phyloP scores from a whole-genome alignment of 2,329 filamentous ascomycete species.

The Penicillium sp. region DNA sequence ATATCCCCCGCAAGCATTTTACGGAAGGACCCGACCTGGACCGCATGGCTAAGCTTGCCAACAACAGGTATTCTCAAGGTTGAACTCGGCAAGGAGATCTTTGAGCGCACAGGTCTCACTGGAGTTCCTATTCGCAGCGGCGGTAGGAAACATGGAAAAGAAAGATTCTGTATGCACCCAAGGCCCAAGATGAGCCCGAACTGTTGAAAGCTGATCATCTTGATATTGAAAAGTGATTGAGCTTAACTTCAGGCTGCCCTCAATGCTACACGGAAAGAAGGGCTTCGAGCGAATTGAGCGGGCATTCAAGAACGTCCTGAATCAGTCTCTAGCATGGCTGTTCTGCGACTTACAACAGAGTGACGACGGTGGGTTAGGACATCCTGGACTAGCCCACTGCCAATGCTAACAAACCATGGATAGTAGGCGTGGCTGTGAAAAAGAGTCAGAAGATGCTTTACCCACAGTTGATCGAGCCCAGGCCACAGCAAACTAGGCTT shows the following conservation, averaged over 20 bases:
- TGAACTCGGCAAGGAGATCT: constrained; percentile 73
- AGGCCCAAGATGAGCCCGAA: neutral
- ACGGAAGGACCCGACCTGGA: neutral
- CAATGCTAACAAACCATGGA: neutral
- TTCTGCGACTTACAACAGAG: constrained; percentile 58
- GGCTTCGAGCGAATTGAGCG: constrained; percentile 72
- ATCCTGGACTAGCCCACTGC: neutral
- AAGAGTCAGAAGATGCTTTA: constrained; percentile 36
- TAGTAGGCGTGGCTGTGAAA: constrained; percentile 33
- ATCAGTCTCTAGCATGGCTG: constrained; percentile 65
- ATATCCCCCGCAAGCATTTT: neutral
- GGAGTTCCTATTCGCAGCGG: constrained; percentile 60
- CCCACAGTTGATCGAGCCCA: constrained; percentile 34
- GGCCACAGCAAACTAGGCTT: constrained; percentile 22
- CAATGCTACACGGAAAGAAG: constrained; percentile 78
- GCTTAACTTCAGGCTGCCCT: constrained; percentile 64
- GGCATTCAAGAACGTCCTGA: constrained; percentile 73
- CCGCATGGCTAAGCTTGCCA: constrained; percentile 1
- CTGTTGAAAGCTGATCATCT: constrained; percentile 10
- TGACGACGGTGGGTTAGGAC: constrained; percentile 43
- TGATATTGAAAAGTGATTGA: constrained; percentile 58
- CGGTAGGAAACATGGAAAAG: constrained; percentile 60
- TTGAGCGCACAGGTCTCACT: constrained; percentile 74
- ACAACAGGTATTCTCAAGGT: constrained; percentile 64
- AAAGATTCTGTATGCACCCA: constrained; percentile 62